A percentile compares a stretch with the other conserved stretches of the same genome.
These are phyloP conservation scores for Bertia moriformis DNA, from an alignment of 2,329 filamentous ascomycete species.

Conservation along the genomic window DNA sequence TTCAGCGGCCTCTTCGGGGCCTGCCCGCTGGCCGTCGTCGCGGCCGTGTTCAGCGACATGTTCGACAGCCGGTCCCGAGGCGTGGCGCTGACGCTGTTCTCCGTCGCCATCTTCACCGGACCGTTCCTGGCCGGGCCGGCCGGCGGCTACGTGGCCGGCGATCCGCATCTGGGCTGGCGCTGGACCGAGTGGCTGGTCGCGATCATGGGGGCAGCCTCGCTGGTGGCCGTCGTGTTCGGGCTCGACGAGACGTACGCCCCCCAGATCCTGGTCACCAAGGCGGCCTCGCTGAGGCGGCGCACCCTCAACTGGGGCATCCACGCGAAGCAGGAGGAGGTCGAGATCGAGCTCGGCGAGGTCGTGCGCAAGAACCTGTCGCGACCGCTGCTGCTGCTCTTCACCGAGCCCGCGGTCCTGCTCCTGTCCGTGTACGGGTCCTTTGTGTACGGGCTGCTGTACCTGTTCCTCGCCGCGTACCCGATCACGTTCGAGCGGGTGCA, in stretches of 20 bases:
- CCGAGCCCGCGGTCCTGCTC: slow-evolving; percentile 54
- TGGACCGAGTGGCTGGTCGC: slow-evolving; percentile 55
- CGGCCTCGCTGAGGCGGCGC: slow-evolving; percentile 42
- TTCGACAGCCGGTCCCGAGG: slow-evolving; percentile 50
- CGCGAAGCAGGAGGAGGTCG: slow-evolving; percentile 59
- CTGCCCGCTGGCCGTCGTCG: slow-evolving; percentile 53
- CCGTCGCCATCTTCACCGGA: slow-evolving; percentile 50
- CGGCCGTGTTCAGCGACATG: slow-evolving; percentile 60
- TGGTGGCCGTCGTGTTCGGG: slow-evolving; percentile 44
- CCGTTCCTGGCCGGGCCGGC: slow-evolving; percentile 55
- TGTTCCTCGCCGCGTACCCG: slow-evolving; percentile 74
- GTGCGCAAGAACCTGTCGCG: slow-evolving; percentile 53
- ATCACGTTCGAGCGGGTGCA: slow-evolving; percentile 66
- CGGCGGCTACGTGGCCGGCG: slow-evolving; percentile 47
- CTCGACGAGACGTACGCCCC: slow-evolving; percentile 59
- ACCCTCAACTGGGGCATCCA: slow-evolving; percentile 59
- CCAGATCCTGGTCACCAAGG: slow-evolving; percentile 46
- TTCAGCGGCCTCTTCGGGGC: slow-evolving; percentile 61
- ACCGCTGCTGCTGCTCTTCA: slow-evolving; percentile 48
- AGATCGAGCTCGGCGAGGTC: slow-evolving; percentile 49
- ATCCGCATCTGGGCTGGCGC: slow-evolving; percentile 53
- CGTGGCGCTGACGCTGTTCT: slow-evolving; percentile 40
- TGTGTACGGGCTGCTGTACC: slow-evolving; percentile 66
- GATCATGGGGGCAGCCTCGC: slow-evolving; percentile 48
- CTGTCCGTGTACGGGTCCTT: slow-evolving; percentile 62